A percentile compares a stretch with the other conserved stretches of the same genome.
phyloP scores from a whole-genome alignment of 345 rosid genomes.

The Hibiscus syriacus region DNA sequence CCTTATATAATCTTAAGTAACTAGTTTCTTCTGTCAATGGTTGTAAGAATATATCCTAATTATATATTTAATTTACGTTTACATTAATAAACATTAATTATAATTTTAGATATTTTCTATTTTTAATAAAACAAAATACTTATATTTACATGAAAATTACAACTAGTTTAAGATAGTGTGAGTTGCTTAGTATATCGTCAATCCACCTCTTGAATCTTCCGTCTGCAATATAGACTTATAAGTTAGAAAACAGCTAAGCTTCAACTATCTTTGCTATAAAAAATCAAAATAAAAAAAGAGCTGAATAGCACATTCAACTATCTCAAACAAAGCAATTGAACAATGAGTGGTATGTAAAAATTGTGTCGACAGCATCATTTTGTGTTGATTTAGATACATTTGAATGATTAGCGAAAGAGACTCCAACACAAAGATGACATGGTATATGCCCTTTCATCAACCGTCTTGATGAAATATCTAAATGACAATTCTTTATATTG shows the following conservation, averaged over 20 bases:
- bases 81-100: too few relatives aligned
- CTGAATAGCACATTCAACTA: background rate
- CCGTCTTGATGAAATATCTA: background rate
- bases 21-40: too few relatives aligned
- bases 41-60: too few relatives aligned
- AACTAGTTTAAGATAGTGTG: background rate
- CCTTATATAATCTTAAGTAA: too few relatives aligned
- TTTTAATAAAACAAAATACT: too few relatives aligned
- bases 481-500: too few relatives aligned
- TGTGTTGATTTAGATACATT: background rate
- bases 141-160: too few relatives aligned
- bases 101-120: too few relatives aligned
- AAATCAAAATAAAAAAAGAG: background rate
- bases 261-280: background rate
- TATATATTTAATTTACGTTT: too few relatives aligned
- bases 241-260: constrained; percentile 6
- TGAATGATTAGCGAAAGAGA: background rate
- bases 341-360: background rate
- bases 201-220: background rate
- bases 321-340: background rate
- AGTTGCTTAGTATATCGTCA: background rate
- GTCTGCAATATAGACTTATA: background rate
- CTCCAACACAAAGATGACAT: background rate
- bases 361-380: background rate
- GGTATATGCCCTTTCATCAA: background rate